Conservation (phyloP, 306 rosid genomes). For the Sophora flavescens region DNA sequence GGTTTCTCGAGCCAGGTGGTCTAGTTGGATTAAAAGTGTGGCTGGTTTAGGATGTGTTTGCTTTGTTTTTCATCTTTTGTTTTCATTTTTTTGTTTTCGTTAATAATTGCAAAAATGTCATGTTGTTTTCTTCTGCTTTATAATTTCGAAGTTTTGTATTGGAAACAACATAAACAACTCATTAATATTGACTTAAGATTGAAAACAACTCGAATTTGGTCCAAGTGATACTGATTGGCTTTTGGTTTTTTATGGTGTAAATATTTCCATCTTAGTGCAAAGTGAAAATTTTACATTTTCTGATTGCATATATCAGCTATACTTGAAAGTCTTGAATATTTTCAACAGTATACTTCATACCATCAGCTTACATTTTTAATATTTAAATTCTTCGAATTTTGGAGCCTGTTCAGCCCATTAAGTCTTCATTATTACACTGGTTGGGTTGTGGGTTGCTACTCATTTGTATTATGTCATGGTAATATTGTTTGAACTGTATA, state of each 20-base stretch:
- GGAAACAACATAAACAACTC: too few relatives aligned
- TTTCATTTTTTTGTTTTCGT: too few relatives aligned
- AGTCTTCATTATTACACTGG: background rate
- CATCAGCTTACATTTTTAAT: background rate
- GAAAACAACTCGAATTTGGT: too few relatives aligned
- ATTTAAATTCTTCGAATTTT: constrained; percentile 14
- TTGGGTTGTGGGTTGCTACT: background rate
- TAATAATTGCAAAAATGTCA: too few relatives aligned
- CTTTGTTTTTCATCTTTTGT: too few relatives aligned
- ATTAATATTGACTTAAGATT: too few relatives aligned
- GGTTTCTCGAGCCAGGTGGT: too few relatives aligned
- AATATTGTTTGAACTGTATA: constrained; percentile 17
- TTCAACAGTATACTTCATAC: constrained; percentile 1
- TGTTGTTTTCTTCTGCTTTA: too few relatives aligned
- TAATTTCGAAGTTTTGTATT: too few relatives aligned
- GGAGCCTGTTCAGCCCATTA: constrained; percentile 11
- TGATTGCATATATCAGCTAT: background rate
- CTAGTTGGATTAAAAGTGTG: too few relatives aligned
- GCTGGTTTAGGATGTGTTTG: too few relatives aligned
- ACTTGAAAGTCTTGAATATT: background rate
- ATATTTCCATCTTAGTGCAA: background rate
- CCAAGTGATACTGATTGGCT: background rate
- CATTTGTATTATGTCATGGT: background rate
- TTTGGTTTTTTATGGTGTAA: constrained; percentile 1
- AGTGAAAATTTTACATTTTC: background rate